Evolutionary conservation across 257 asterid species (phyloP).

Genomic region (Solanum gracilifrons): DNA sequence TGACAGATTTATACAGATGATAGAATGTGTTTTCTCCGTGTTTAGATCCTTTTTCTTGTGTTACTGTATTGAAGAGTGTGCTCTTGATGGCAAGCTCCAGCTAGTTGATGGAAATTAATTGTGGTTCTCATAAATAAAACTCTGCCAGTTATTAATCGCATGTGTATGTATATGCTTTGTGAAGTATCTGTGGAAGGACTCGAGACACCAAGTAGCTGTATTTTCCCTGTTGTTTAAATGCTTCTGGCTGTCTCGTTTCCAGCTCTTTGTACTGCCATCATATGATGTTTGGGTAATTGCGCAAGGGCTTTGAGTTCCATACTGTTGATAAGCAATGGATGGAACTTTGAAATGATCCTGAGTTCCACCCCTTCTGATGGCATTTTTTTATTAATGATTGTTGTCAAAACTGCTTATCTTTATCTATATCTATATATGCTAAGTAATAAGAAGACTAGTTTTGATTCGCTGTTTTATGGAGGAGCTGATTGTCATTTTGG

Average conservation of each 20-base stretch:
- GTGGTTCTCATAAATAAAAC: neutral
- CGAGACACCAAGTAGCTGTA: neutral
- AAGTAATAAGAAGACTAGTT: neutral
- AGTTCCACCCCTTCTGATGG: conserved; percentile 1
- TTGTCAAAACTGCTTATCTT: neutral
- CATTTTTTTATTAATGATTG: neutral
- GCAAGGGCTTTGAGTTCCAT: neutral
- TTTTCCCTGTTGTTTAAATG: neutral
- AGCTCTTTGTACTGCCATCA: neutral
- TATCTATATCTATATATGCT: neutral
- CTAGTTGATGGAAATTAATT: neutral
- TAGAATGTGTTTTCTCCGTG: neutral
- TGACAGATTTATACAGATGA: neutral
- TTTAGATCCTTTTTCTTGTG: neutral
- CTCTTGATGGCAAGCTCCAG: neutral
- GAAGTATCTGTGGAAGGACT: neutral
- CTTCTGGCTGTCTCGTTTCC: neutral
- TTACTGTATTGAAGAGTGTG: neutral
- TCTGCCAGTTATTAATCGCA: neutral
- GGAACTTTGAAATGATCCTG: neutral
- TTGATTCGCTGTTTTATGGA: neutral
- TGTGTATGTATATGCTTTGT: neutral
- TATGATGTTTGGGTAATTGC: neutral
- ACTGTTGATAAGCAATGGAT: neutral
- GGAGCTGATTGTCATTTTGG: neutral